Percentiles rank a stretch among this genome's conserved stretches.
Conservation (phyloP, 441 rosid species). For the Pelargonium citronellum region DNA sequence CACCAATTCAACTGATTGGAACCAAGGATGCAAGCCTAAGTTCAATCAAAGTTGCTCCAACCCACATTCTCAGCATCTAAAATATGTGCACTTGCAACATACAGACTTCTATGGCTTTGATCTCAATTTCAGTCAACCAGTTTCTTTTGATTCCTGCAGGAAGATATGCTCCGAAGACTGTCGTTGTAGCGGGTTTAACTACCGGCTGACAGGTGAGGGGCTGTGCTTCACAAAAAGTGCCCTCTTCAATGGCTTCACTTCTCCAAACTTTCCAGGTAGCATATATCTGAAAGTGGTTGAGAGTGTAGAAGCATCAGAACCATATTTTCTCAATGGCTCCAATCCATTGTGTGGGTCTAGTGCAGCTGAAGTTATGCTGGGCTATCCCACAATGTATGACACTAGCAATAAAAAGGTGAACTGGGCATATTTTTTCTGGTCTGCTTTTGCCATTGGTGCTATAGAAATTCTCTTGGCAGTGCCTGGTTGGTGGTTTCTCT, state of each 20-base stretch:
- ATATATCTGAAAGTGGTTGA: slow-evolving; percentile 32
- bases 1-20: slow-evolving; percentile 28
- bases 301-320: slow-evolving; percentile 11
- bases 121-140: slow-evolving; percentile 11
- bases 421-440: slow-evolving; percentile 38
- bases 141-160: slow-evolving; percentile 28
- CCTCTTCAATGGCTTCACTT: slow-evolving; percentile 31
- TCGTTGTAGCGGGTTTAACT: slow-evolving; percentile 35
- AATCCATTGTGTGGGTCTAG: slow-evolving; percentile 8
- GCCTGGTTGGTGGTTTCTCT: slow-evolving; percentile 31
- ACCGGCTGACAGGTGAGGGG: slow-evolving; percentile 27
- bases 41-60: slow-evolving; percentile 12
- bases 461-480: slow-evolving; percentile 28
- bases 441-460: slow-evolving; percentile 32
- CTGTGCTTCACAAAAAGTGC: slow-evolving; percentile 23
- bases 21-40: slow-evolving; percentile 37
- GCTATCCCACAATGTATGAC: slow-evolving; percentile 25
- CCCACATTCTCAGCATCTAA: neutral
- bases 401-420: slow-evolving; percentile 16
- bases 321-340: slow-evolving; percentile 3
- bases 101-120: slow-evolving; percentile 39
- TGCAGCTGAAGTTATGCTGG: neutral
- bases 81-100: slow-evolving; percentile 25
- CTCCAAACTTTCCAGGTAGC: slow-evolving; percentile 26
- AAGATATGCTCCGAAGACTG: slow-evolving; percentile 31